These are phyloP conservation scores for Arachnomyces sp. DNA, from an alignment of 2,329 filamentous ascomycete species.

Conservation along the genomic window DNA sequence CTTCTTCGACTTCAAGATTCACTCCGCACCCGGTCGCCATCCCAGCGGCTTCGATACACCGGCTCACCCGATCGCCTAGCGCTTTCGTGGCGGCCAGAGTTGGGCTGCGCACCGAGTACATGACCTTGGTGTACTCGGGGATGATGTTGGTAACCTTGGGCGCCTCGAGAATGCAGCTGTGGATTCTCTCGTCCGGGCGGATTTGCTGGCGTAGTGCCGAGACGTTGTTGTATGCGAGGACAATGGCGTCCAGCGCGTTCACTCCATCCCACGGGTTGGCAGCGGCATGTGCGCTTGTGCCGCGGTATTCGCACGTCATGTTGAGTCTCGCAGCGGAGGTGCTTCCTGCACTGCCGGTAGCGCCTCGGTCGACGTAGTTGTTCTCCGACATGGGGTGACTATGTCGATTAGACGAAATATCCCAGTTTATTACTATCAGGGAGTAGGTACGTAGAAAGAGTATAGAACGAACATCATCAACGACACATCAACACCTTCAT, in stretches of 20 bases:
- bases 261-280: slow-evolving; percentile 48
- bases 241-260: slow-evolving; percentile 50
- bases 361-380: slow-evolving; percentile 1
- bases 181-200: slow-evolving; percentile 42
- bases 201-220: slow-evolving; percentile 49
- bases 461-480: slow-evolving; percentile 37
- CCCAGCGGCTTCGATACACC: slow-evolving; percentile 13
- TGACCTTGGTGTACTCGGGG: slow-evolving; percentile 38
- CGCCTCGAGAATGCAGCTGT: slow-evolving; percentile 45
- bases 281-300: slow-evolving; percentile 47
- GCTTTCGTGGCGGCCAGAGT: slow-evolving; percentile 26
- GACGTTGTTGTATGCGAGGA: slow-evolving; percentile 36
- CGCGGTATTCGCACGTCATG: slow-evolving; percentile 31
- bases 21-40: slow-evolving; percentile 14
- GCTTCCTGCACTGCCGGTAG: slow-evolving; percentile 12
- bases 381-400: slow-evolving; percentile 6
- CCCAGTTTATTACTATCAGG: too few species aligned
- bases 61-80: slow-evolving; percentile 10
- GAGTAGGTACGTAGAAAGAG: too few species aligned
- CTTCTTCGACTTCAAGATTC: neutral
- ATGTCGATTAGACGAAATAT: too few species aligned
- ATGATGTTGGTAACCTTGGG: slow-evolving; percentile 48
- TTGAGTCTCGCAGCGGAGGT: slow-evolving; percentile 15
- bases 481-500: slow-evolving; percentile 32
- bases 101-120: slow-evolving; percentile 33